Base-by-base conservation (phyloP, 176 grass and related monocot genomes). In the Secale cereale region DNA sequence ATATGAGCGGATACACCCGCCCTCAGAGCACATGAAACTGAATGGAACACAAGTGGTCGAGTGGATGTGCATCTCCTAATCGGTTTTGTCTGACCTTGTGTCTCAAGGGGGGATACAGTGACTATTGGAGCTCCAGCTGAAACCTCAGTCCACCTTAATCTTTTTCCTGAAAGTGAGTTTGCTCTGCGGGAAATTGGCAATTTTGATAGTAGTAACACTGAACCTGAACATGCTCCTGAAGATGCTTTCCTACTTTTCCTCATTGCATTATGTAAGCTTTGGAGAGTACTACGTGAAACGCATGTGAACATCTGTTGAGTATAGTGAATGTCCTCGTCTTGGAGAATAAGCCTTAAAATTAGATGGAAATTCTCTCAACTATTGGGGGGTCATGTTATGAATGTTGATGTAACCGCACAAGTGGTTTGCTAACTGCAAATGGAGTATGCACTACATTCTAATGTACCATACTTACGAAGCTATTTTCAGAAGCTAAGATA, bases 141-240 rank as follows among this genome's bases (percentile, higher is more conserved):
- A 90, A 86, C 56, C 23, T 84, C 52, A 82, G n/a, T 64, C n/a
- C 63, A 81, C 83, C 82, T 82, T 39, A 36, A 31, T 78, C 64
- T 65, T 86, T 84, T 40, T 82, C 72, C 83, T 73, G 78, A 90
- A 90, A 86, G 65, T 31, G 79, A 90, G 72, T n/a, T 39, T 86
- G 83, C 78, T 86, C 79, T 63, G 61, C 81, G 17, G 65, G 77
- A 82, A 78, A 78, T 33, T 64, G 59, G 15, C 79, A 78, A 65
- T 72, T 82, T 78, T 12, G 40, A 50, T 72, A 78, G 84, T 59
- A 82, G 72, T 82, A 82, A 73, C 32, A 62, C 14, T 82, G 71
- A 62, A 68, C 83, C 74, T 82, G 72, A 86, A 77, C 63, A 85
- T 68, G 83, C 85, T 57, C 74, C 45, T 80, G 20, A 80, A 81